Evolutionary conservation across 805 yeast genomes (phyloP).

Genomic region (Candida parachauliodes): DNA sequence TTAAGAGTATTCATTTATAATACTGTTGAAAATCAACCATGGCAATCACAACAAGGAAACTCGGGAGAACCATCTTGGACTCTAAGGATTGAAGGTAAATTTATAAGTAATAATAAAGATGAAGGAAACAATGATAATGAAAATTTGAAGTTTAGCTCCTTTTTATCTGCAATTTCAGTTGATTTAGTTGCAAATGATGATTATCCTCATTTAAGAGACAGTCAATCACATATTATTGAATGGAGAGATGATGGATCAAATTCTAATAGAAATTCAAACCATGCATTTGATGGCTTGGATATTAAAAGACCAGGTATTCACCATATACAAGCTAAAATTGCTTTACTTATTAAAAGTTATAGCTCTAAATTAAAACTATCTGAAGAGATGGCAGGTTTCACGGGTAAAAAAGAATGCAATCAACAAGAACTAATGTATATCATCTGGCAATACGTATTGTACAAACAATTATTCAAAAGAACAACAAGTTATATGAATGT

Average conservation of each 20-base stretch:
- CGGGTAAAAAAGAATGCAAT: conserved; percentile 76
- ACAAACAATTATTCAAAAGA: conserved; percentile 51
- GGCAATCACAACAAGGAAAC: conserved; percentile 49
- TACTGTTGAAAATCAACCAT: conserved; percentile 80
- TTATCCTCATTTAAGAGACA: conserved; percentile 23
- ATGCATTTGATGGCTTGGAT: conserved; percentile 80
- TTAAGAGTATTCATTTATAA: conserved; percentile 81
- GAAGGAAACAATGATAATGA: conserved; percentile 10
- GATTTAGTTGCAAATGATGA: conserved; percentile 54
- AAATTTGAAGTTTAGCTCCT: conserved; percentile 64
- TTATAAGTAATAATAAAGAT: conserved; percentile 45
- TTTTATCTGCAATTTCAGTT: conserved; percentile 78
- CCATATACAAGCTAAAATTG: conserved; percentile 60
- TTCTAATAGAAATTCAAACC: conserved; percentile 11
- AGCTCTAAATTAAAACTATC: conserved; percentile 66
- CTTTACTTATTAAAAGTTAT: conserved; percentile 64
- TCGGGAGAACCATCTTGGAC: conserved; percentile 65
- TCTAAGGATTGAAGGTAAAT: conserved; percentile 81
- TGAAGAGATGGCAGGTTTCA: conserved; percentile 59
- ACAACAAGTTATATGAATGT: conserved; percentile 28
- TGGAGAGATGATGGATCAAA: conserved; percentile 72
- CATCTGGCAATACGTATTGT: conserved; percentile 75
- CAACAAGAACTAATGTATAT: conserved; percentile 81
- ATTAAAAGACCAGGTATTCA: conserved; percentile 70
- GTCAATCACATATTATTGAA: conserved; percentile 56